Evolutionary conservation across 805 yeast genomes (phyloP), one percentile per base, ranked within the genome.

Genomic region (Starmerella sirachaensis): DNA sequence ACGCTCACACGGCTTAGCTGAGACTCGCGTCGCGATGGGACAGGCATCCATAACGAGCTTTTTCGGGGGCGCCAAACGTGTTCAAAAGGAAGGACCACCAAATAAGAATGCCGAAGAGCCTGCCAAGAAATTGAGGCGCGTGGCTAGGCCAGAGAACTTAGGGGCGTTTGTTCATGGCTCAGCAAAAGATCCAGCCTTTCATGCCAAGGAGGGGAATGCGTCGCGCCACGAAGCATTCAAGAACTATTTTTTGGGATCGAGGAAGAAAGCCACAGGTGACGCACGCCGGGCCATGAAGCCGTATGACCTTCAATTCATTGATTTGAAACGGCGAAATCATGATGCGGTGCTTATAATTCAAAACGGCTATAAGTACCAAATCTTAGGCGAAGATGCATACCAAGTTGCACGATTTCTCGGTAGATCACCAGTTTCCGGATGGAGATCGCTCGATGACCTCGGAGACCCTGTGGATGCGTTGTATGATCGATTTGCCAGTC

Each of bases 291-390:
- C 63, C 40, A 58, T 77, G 31, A 80, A 94, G 0, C 95, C 96
- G 0, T 58, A 86, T 25, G 96, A 85, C 48, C 70, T 68, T 43
- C 96, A 86, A 57, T 74, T 76, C 42, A 61, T 75, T 20, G 77
- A 74, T 3, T 60, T 91, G 35, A 85, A 85, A 52, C 47, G 57
- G 5, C 50, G 58, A 2, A 61, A 88, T 53, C 53, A 53, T 35
- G 94, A 83, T 47, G 81, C 81, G 36, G 48, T 91, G 1, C 61
- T 91, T 7, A 76, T 91, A 0, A 67, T 88, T 18, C 91, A 91
- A 55, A 93, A 82, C 3, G 98, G 98, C 0, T 91, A 88, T 61
- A 85, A 84, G 57, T 91, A 75, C 60, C 82, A 81, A 52, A 76
- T 86, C 43, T 83, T 73, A 55, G 94, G 93, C 0, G 68, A 75